Evolutionary conservation across 2,329 filamentous ascomycete species (phyloP).

Genomic region (Botryotinia calthae): DNA sequence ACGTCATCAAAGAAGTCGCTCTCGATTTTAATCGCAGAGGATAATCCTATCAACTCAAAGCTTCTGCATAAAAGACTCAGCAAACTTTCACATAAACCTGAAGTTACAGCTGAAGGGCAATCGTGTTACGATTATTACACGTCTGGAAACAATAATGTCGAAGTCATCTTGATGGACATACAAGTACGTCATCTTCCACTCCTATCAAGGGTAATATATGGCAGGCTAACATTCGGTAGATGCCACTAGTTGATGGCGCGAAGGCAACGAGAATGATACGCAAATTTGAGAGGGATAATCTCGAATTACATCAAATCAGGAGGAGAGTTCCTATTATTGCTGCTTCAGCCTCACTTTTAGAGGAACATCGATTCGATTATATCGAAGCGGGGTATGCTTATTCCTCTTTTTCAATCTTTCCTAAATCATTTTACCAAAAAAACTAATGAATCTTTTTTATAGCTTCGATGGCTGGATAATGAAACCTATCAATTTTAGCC

Average conservation of each 20-base stretch:
- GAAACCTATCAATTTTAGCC: constrained; percentile 80
- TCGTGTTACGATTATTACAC: constrained; percentile 72
- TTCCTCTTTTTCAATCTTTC: neutral
- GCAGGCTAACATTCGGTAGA: constrained; percentile 50
- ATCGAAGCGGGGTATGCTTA: constrained; percentile 49
- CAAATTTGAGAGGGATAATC: constrained; percentile 56
- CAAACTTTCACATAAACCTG: constrained; percentile 68
- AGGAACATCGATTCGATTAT: constrained; percentile 66
- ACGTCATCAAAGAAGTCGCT: constrained; percentile 5
- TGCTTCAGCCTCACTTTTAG: constrained; percentile 77
- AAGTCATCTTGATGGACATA: constrained; percentile 89
- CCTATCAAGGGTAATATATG: neutral
- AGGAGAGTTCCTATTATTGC: constrained; percentile 75
- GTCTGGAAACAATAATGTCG: constrained; percentile 62
- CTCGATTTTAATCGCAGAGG: constrained; percentile 75
- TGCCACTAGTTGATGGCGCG: constrained; percentile 87
- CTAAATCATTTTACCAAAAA: neutral
- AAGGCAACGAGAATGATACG: constrained; percentile 82
- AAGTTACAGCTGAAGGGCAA: constrained; percentile 76
- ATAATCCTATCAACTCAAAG: constrained; percentile 83
- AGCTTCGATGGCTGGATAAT: constrained; percentile 92
- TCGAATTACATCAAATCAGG: constrained; percentile 37
- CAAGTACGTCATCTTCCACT: constrained; percentile 56
- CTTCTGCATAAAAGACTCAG: constrained; percentile 78
- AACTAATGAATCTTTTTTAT: constrained; percentile 32